Conservation (phyloP, 768 basidiomycete species). For the Tylopilus sp. region DNA sequence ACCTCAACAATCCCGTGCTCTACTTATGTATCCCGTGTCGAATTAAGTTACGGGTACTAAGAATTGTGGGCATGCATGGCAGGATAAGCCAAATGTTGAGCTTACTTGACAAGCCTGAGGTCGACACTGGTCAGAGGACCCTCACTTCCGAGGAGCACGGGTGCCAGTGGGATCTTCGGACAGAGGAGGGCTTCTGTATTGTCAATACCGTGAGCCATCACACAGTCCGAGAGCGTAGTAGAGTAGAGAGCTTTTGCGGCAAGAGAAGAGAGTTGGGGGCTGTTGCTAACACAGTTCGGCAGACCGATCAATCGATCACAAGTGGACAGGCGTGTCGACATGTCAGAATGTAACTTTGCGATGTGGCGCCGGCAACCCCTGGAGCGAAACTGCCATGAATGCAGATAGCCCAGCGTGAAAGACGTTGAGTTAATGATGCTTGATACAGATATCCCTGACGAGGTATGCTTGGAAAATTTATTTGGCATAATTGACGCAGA, state of each 20-base stretch:
- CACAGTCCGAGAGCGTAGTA: too few species aligned
- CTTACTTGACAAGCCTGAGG: slow-evolving; percentile 8
- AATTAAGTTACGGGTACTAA: slow-evolving; percentile 10
- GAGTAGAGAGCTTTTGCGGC: too few species aligned
- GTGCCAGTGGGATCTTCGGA: neutral
- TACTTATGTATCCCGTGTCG: neutral
- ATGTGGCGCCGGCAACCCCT: too few species aligned
- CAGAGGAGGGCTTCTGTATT: too few species aligned
- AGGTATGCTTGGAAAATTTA: neutral
- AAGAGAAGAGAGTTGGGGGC: too few species aligned
- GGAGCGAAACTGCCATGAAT: too few species aligned
- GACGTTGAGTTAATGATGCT: too few species aligned
- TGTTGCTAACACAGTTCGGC: too few species aligned
- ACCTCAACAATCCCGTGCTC: slow-evolving; percentile 10
- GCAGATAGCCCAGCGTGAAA: too few species aligned
- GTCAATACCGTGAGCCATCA: too few species aligned
- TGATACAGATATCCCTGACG: too few species aligned
- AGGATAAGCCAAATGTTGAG: slow-evolving; percentile 4
- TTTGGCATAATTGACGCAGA: neutral
- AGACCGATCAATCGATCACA: slow-evolving; percentile 6
- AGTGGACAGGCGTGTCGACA: slow-evolving; percentile 14
- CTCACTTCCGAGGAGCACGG: neutral
- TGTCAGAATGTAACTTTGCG: slow-evolving; percentile 4
- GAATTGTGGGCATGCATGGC: neutral
- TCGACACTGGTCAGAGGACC: too few species aligned